Percentiles rank a stretch among this genome's conserved stretches.
Conservation (phyloP, 2,329 filamentous ascomycete genomes). For the Pyricularia sp. region DNA sequence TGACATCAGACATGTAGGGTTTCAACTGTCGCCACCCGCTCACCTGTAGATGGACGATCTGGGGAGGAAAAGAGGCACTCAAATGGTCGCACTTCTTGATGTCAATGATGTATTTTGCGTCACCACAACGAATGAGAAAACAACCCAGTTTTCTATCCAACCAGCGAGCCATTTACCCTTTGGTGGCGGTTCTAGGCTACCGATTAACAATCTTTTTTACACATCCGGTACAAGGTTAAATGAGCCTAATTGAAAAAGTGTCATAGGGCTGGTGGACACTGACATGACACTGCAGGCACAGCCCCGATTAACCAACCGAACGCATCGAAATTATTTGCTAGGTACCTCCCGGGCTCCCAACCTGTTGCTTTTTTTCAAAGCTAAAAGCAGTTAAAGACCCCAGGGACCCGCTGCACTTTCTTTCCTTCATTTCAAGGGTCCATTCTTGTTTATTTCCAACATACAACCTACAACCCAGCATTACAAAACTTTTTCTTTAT, state of each 20-base stretch:
- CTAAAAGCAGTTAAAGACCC: neutral
- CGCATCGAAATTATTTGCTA: neutral
- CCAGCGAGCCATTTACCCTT: neutral
- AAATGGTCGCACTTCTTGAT: neutral
- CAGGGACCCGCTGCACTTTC: neutral
- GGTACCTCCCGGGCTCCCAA: neutral
- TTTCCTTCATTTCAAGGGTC: neutral
- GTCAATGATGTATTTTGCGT: neutral
- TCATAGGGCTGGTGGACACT: neutral
- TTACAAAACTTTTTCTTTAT: neutral
- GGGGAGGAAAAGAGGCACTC: neutral
- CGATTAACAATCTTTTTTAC: neutral
- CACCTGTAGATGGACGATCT: neutral
- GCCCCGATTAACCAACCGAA: neutral
- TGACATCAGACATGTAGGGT: neutral
- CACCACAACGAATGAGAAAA: neutral
- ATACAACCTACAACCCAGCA: neutral
- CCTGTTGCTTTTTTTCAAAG: neutral
- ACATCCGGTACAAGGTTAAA: neutral
- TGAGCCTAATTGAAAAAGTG: neutral
- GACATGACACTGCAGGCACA: neutral
- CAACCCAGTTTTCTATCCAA: neutral
- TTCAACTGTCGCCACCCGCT: neutral
- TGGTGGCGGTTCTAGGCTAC: neutral
- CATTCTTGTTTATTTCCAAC: neutral